A percentile compares a stretch with the other conserved stretches of the same genome.
phyloP scores from a whole-genome alignment of 108 stramenopile genomes.

The Nannochloropsis gaditana region DNA sequence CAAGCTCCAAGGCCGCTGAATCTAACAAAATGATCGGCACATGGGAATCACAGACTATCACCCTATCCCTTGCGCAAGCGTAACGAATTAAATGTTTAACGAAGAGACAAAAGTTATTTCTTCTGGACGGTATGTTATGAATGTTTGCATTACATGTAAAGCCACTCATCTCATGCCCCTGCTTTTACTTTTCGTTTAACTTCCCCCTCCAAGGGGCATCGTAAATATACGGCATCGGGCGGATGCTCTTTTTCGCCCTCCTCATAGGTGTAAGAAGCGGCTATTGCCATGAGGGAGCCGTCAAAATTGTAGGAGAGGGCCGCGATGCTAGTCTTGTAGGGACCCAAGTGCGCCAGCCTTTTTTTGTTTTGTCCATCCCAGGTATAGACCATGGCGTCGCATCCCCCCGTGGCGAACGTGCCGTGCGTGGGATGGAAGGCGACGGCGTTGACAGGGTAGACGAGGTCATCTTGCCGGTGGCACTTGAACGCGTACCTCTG shows the following conservation, averaged over 20 bases:
- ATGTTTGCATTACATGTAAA: background rate
- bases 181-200: background rate
- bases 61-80: no score
- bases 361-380: slow-evolving; percentile 93
- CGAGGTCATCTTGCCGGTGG: slow-evolving; percentile 76
- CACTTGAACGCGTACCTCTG: slow-evolving; percentile 94
- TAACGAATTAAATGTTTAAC: no score
- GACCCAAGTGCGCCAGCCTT: slow-evolving; percentile 63
- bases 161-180: background rate
- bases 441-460: slow-evolving; percentile 83
- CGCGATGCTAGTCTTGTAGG: slow-evolving; percentile 59
- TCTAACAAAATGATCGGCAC: no score
- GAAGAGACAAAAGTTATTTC: no score
- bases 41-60: no score
- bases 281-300: slow-evolving; percentile 74
- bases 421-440: slow-evolving; percentile 80
- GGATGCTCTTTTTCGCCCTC: slow-evolving; percentile 69
- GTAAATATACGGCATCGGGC: slow-evolving; percentile 1
- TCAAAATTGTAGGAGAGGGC: slow-evolving; percentile 74
- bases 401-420: slow-evolving; percentile 81
- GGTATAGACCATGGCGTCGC: slow-evolving; percentile 84
- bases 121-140: no score
- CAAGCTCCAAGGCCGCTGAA: no score
- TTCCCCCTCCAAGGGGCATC: background rate
- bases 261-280: slow-evolving; percentile 89